phyloP scores from a whole-genome alignment of 306 rosid species.

The Vachellia collinsii region DNA sequence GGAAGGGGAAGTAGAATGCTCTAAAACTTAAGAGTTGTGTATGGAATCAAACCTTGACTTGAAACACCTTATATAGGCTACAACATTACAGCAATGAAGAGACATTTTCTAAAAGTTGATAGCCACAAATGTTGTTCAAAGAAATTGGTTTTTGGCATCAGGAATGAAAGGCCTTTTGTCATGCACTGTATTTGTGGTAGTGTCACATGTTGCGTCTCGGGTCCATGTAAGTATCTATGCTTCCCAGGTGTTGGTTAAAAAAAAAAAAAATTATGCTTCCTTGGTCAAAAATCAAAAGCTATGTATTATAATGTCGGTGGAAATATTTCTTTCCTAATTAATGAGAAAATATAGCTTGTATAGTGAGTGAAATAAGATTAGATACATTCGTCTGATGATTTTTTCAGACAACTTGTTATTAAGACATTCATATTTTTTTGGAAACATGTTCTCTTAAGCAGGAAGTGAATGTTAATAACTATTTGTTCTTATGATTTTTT shows the following conservation, averaged over 20 bases:
- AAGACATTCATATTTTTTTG: background rate
- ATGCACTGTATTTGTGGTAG: background rate
- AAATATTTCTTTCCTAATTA: background rate
- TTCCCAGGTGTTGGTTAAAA: background rate
- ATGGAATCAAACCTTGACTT: too few relatives aligned
- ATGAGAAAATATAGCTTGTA: conserved; percentile 12
- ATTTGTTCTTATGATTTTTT: background rate
- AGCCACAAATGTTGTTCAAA: too few relatives aligned
- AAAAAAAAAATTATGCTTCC: background rate
- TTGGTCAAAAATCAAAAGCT: background rate
- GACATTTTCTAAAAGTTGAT: too few relatives aligned
- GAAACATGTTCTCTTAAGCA: background rate
- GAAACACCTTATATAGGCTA: too few relatives aligned
- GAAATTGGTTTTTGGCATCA: too few relatives aligned
- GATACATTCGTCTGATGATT: background rate
- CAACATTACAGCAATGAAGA: too few relatives aligned
- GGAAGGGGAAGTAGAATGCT: too few relatives aligned
- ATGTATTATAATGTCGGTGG: background rate
- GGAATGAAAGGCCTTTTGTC: too few relatives aligned
- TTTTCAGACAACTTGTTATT: background rate
- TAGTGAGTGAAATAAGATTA: background rate
- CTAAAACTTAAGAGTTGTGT: too few relatives aligned
- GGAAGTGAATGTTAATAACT: background rate
- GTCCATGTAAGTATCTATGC: background rate
- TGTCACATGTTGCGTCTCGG: background rate